Conservation (phyloP, 352 stramenopile species). For the Aphanomyces invadans region DNA sequence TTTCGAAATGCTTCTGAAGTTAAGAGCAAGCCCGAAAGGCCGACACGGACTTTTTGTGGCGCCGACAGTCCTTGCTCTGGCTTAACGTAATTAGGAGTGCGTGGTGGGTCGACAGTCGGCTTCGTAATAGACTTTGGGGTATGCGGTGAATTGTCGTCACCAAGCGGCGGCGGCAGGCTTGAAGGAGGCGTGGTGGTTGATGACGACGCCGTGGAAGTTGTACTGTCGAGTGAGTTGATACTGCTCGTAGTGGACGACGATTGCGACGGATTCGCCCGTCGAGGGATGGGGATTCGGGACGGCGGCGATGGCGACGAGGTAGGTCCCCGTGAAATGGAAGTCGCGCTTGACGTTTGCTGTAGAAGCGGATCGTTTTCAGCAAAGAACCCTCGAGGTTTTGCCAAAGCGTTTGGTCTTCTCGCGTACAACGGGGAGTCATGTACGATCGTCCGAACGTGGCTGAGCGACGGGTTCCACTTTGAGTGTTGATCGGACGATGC, state of each 20-base stretch:
- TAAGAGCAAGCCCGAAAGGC: slow-evolving; percentile 36
- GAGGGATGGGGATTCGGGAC: background rate
- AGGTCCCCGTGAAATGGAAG: background rate
- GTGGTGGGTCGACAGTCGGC: slow-evolving; percentile 34
- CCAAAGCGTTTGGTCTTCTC: background rate
- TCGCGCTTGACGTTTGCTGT: background rate
- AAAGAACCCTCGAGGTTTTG: slow-evolving; percentile 10
- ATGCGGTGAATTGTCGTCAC: background rate
- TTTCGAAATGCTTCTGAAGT: slow-evolving; percentile 29
- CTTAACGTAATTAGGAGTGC: slow-evolving; percentile 44
- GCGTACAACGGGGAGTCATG: slow-evolving; percentile 11
- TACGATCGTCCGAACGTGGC: background rate
- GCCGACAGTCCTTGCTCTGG: slow-evolving; percentile 38
- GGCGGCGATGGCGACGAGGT: background rate
- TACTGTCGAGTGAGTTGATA: slow-evolving; percentile 1
- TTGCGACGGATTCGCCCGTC: background rate
- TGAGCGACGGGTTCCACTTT: background rate
- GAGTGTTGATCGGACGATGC: background rate
- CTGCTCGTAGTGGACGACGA: background rate
- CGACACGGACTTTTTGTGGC: slow-evolving; percentile 50
- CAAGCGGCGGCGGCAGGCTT: background rate
- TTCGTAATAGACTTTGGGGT: slow-evolving; percentile 50
- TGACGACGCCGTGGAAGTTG: background rate
- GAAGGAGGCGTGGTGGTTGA: background rate
- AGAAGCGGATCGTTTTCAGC: slow-evolving; percentile 9